Percentiles rank a stretch among this genome's conserved stretches.
These are phyloP conservation scores for Yamadazyma dendronema DNA, from an alignment of 1,139 yeast species.

Conservation along the genomic window DNA sequence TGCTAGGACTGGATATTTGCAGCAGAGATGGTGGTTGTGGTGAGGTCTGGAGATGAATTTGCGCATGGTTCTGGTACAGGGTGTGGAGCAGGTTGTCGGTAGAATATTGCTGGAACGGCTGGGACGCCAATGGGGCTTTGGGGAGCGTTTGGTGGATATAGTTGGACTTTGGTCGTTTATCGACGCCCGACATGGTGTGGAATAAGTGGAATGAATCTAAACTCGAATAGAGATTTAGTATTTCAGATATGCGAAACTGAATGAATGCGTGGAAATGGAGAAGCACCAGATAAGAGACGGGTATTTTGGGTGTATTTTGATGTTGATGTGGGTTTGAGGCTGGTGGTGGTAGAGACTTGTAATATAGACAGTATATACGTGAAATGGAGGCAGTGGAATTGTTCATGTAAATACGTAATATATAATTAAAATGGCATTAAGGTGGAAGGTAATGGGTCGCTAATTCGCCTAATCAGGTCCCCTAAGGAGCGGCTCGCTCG, in stretches of 20 bases:
- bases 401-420: too few species aligned
- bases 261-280: neutral
- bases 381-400: too few species aligned
- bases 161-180: conserved; percentile 2
- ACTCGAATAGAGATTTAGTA: neutral
- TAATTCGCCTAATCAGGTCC: conserved; percentile 32
- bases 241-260: too few species aligned
- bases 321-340: neutral
- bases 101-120: conserved; percentile 3
- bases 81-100: neutral
- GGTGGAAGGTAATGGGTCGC: too few species aligned
- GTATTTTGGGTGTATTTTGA: too few species aligned
- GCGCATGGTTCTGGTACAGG: neutral
- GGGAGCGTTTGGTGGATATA: conserved; percentile 5
- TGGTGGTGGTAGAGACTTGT: too few species aligned
- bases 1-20: neutral
- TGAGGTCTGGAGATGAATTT: conserved; percentile 4
- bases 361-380: too few species aligned
- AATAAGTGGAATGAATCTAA: too few species aligned
- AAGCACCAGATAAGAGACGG: neutral
- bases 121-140: conserved; percentile 3
- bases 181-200: neutral
- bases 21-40: conserved; percentile 3
- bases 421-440: too few species aligned
- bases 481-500: conserved; percentile 23